phyloP scores from a whole-genome alignment of 768 basidiomycete genomes.

The Kwoniella dejecticola region DNA sequence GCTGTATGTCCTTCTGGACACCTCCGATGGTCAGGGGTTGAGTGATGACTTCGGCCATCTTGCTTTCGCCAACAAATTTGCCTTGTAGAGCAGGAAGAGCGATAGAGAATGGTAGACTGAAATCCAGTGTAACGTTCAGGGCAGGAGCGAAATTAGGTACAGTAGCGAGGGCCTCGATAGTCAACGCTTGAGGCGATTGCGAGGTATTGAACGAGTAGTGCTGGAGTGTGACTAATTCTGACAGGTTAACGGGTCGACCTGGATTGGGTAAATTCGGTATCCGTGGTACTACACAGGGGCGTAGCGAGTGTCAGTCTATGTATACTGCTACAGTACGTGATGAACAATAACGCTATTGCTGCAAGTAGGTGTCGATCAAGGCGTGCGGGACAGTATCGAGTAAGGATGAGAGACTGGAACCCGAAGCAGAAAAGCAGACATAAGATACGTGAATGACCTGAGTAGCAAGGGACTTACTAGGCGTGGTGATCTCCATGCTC shows the following conservation, averaged over 20 bases:
- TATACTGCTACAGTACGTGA: too few relatives aligned
- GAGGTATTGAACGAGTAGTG: conserved; percentile 41
- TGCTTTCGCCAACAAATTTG: conserved; percentile 16
- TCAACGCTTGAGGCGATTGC: conserved; percentile 14
- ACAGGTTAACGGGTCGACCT: conserved; percentile 43
- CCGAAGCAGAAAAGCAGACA: conserved; percentile 5
- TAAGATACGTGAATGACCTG: background rate
- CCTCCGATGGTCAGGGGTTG: conserved; percentile 32
- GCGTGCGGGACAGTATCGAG: conserved; percentile 10
- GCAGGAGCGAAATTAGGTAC: conserved; percentile 40
- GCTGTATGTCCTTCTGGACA: conserved; percentile 14
- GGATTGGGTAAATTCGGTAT: conserved; percentile 44
- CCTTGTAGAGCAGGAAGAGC: conserved; percentile 21
- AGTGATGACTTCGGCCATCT: conserved; percentile 52
- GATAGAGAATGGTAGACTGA: conserved; percentile 48
- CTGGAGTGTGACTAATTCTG: conserved; percentile 42
- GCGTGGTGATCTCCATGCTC: conserved; percentile 30
- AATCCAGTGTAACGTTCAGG: conserved; percentile 38
- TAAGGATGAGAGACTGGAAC: conserved; percentile 26
- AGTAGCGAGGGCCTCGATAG: conserved; percentile 37
- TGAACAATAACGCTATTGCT: background rate
- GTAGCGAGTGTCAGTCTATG: too few relatives aligned
- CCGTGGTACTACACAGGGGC: conserved; percentile 29
- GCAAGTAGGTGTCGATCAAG: background rate
- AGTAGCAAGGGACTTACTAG: conserved; percentile 41